phyloP scores from a whole-genome alignment of 1,139 yeast genomes.

The Hemisphaericaspora subhashii region DNA sequence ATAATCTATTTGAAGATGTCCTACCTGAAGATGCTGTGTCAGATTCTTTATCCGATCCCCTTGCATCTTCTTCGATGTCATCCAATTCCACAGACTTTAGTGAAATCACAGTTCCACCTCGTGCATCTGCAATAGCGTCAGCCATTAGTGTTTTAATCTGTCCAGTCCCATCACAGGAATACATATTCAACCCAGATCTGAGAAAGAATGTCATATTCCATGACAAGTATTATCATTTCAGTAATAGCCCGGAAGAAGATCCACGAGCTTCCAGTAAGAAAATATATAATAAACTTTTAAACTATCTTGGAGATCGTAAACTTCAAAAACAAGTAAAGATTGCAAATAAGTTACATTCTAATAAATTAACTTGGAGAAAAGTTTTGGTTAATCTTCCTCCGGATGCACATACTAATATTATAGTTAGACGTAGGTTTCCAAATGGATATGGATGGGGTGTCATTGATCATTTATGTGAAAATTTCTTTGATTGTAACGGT shows the following conservation, averaged over 20 bases:
- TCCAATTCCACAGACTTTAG: conserved; percentile 2
- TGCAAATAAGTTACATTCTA: conserved; percentile 81
- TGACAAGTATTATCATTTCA: conserved; percentile 70
- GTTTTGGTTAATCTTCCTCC: conserved; percentile 84
- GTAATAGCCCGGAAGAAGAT: conserved; percentile 54
- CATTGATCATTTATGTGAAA: conserved; percentile 47
- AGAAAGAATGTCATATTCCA: conserved; percentile 69
- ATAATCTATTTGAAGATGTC: conserved; percentile 7
- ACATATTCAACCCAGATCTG: conserved; percentile 34
- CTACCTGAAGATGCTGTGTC: background rate
- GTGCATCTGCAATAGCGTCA: conserved; percentile 46
- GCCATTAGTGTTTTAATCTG: conserved; percentile 43
- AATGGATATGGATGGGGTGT: conserved; percentile 98
- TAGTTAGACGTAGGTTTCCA: conserved; percentile 83
- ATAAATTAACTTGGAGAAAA: conserved; percentile 81
- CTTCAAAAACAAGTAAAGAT: conserved; percentile 68
- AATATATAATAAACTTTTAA: conserved; percentile 14
- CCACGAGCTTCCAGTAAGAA: conserved; percentile 12
- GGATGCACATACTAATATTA: conserved; percentile 93
- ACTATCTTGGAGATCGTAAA: conserved; percentile 26
- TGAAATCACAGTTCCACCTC: conserved; percentile 37
- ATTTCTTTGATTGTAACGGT: conserved; percentile 10
- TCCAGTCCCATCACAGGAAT: conserved; percentile 41
- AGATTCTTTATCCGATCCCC: background rate
- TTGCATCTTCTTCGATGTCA: background rate